Base-by-base conservation (phyloP, 176 grass and related monocot species). In the Oryza coarctata region DNA sequence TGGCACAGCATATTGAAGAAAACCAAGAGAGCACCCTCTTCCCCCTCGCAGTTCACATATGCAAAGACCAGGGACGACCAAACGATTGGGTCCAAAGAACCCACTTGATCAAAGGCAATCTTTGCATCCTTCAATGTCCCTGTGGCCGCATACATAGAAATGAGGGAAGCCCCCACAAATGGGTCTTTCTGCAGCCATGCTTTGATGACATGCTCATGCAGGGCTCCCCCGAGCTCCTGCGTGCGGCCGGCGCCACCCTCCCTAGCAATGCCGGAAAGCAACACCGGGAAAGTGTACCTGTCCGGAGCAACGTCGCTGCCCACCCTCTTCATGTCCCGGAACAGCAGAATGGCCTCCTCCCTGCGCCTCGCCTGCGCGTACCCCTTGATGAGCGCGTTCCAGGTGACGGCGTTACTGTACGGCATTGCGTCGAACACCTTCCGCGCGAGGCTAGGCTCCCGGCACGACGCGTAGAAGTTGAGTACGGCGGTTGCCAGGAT, bases 371-470 rank as follows among this genome's bases (percentile, higher is more conserved):
- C 52, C 80, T 76, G 87, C 25, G 75, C 76, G 38, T 75, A 88
- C 15, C 87, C 70, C 35, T 83, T 88, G 78, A 84, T 80, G 38
- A 87, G 76, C 63, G 80, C 65, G 76, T 90, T 83, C 84, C 84
- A 86, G 29, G 80, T 83, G 70, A 83, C 36, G 30, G 22, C 40
- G 65, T 35, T 80, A 71, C 63, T 83, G 49, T 29, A 18, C 17
- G 20, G 36, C 84, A 90, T 87, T 71, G 27, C 20, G 45, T 90
- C 88, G 44, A 90, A 87, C 47, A 76, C 55, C 40, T 3, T 52
- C 10, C 75, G 63, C 33, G 47, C 77, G 25, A 74, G 43, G 77
- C 7, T 33, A 14, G 63, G 63, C 63, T 68, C 23, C 72, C 72
- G 33, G 82, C 62, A 57, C 13, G 70, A 68, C 26, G 58, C 23